Conservation (phyloP, 805 yeast species). For the Wickerhamomyces ciferrii region DNA sequence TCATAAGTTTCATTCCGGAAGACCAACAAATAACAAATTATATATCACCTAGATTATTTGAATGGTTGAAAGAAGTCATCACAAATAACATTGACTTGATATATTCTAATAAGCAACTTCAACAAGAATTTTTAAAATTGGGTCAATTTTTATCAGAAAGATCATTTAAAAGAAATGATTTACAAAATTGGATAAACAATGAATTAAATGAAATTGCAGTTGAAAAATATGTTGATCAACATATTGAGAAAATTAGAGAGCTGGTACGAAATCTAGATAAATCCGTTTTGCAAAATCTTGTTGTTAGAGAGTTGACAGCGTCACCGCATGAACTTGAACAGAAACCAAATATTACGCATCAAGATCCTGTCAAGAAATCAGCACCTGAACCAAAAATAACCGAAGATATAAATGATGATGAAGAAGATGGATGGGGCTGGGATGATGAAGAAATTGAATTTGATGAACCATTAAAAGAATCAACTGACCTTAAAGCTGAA, state of each 20-base stretch:
- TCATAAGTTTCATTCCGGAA: constrained; percentile 14
- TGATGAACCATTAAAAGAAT: constrained; percentile 18
- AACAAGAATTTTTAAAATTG: constrained; percentile 9
- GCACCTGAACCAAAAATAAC: too few relatives aligned
- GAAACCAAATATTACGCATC: background rate
- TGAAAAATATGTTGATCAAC: constrained; percentile 15
- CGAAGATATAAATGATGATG: background rate
- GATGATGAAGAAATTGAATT: constrained; percentile 9
- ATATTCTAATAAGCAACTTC: constrained; percentile 5
- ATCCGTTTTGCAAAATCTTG: background rate
- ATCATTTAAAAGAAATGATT: constrained; percentile 14
- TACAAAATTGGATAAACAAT: constrained; percentile 16
- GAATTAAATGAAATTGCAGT: constrained; percentile 16
- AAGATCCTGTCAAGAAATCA: too few relatives aligned
- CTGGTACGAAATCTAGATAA: constrained; percentile 4
- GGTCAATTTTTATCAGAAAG: constrained; percentile 10
- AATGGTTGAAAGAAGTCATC: constrained; percentile 15
- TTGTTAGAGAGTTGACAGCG: background rate
- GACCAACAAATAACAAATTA: constrained; percentile 12
- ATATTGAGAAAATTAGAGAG: constrained; percentile 13
- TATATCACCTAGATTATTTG: constrained; percentile 15
- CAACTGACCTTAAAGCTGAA: background rate
- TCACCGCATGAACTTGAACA: background rate
- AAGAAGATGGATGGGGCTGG: constrained; percentile 12
- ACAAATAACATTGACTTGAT: constrained; percentile 12